Percentiles rank a stretch among this genome's conserved stretches.
Conservation (phyloP, 345 rosid genomes). For the Mallotus nudiflorus region DNA sequence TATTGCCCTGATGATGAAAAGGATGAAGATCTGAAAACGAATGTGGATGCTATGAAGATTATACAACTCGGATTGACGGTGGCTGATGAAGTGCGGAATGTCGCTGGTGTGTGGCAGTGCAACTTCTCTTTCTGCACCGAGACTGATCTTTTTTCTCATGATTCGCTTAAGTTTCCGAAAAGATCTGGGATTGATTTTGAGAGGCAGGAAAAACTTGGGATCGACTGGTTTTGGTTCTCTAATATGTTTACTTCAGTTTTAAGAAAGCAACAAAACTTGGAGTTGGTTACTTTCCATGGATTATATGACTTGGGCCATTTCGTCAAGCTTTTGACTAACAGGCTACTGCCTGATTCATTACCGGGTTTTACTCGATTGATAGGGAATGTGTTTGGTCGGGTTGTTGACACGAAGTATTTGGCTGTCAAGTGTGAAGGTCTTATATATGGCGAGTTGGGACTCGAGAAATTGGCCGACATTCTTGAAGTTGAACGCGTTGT, state of each 20-base stretch:
- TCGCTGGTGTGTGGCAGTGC: too few species aligned
- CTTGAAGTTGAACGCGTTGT: constrained; percentile 1
- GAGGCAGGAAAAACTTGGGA: neutral
- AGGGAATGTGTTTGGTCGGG: too few species aligned
- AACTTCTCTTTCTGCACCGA: neutral
- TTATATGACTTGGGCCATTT: constrained; percentile 1
- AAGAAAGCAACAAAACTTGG: too few species aligned
- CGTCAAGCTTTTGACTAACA: neutral
- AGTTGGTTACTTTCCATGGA: too few species aligned
- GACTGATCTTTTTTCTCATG: neutral
- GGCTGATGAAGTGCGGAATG: too few species aligned
- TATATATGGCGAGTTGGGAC: constrained; percentile 4
- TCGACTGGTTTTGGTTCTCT: too few species aligned
- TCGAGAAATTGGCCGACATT: neutral
- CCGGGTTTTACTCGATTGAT: neutral
- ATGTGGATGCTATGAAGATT: too few species aligned
- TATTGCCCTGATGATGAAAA: neutral
- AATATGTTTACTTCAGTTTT: too few species aligned
- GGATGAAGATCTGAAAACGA: too few species aligned
- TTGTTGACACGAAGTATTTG: constrained; percentile 10
- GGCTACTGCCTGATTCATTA: neutral
- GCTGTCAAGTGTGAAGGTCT: neutral
- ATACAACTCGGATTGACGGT: too few species aligned
- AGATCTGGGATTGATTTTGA: constrained; percentile 1
- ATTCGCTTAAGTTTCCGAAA: neutral